These are phyloP conservation scores for Dillenia suffruticosa DNA, from an alignment of 164 flowering plant species.

Conservation along the genomic window DNA sequence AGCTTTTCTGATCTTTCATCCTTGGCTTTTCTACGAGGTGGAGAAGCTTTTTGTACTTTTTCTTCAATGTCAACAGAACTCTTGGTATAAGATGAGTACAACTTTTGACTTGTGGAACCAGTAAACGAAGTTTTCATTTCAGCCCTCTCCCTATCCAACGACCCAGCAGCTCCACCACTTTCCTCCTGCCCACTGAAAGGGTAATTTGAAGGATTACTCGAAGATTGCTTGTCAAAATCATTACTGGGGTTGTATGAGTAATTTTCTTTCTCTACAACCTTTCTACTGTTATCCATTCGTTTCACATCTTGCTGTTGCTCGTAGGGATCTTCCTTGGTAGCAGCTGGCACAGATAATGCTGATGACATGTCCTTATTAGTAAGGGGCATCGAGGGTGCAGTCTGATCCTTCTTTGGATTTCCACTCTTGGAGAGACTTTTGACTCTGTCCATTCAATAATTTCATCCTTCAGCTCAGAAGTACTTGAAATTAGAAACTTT, in stretches of 20 bases:
- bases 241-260: constrained; percentile 30
- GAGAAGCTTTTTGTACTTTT: constrained; percentile 78
- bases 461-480: constrained; percentile 3
- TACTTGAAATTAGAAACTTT: neutral
- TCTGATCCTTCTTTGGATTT: constrained; percentile 66
- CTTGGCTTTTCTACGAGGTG: constrained; percentile 74
- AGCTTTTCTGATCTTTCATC: constrained; percentile 71
- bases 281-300: constrained; percentile 43
- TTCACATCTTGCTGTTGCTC: constrained; percentile 55
- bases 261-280: constrained; percentile 50
- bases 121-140: constrained; percentile 37
- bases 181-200: constrained; percentile 43
- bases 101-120: constrained; percentile 39
- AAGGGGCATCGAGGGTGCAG: constrained; percentile 31
- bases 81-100: constrained; percentile 28
- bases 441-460: constrained; percentile 48
- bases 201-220: constrained; percentile 33
- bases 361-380: constrained; percentile 50
- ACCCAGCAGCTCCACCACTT: constrained; percentile 32
- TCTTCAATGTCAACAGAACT: constrained; percentile 51
- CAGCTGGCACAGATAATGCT: constrained; percentile 33
- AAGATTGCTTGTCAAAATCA: constrained; percentile 40
- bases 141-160: constrained; percentile 47
- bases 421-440: constrained; percentile 93
- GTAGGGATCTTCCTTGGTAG: constrained; percentile 45